Evolutionary conservation across 192 early-diverging fungal genomes (phyloP).

Genomic region (Mortierella alpina): DNA sequence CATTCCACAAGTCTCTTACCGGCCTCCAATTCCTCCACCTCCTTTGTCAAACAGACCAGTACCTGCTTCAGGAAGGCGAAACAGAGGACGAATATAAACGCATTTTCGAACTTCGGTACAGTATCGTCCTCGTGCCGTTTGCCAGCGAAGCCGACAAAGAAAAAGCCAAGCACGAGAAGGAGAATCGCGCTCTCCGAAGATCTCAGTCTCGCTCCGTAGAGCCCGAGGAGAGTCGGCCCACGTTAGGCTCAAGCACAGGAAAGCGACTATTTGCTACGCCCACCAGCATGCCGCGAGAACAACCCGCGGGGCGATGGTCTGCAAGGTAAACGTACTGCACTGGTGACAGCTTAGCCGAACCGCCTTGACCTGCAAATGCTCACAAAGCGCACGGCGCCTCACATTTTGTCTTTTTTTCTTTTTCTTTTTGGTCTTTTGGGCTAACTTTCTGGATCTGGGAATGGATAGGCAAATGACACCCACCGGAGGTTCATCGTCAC

Average conservation of each 20-base stretch:
- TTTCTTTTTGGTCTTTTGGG: no score
- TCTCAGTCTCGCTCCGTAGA: neutral
- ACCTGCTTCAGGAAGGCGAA: slow-evolving; percentile 21
- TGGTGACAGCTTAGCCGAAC: no score
- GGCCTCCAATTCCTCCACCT: neutral
- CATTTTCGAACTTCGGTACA: slow-evolving; percentile 44
- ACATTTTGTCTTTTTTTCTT: no score
- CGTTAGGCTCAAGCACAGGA: neutral
- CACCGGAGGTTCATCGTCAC: neutral
- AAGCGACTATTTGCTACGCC: no score
- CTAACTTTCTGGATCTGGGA: no score
- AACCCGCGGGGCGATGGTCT: no score
- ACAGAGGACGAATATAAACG: slow-evolving; percentile 36
- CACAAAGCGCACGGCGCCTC: no score
- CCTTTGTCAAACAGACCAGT: slow-evolving; percentile 14
- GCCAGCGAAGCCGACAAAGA: slow-evolving; percentile 2
- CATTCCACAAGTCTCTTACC: neutral
- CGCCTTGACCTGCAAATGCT: no score
- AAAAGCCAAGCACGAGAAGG: neutral
- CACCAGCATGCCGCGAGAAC: no score
- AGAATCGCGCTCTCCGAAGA: neutral
- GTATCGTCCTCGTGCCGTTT: slow-evolving; percentile 45
- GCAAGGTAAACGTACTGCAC: no score
- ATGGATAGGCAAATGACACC: no score
- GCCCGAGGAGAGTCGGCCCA: neutral